A percentile compares a stretch with the other conserved stretches of the same genome.
phyloP scores from a whole-genome alignment of 257 asterid genomes.

The Plantago major region DNA sequence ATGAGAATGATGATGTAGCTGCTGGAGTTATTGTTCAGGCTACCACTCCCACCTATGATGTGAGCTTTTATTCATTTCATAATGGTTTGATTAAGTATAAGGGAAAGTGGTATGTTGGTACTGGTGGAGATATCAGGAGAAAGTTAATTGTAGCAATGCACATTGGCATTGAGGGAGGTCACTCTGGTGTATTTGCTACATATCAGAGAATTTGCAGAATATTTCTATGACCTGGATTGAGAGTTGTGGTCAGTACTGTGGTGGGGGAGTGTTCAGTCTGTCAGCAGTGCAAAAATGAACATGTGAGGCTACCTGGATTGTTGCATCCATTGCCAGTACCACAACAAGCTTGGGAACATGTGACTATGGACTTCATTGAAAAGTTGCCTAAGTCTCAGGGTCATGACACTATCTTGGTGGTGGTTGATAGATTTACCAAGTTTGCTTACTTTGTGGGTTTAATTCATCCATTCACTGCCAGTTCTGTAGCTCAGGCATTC shows the following conservation, averaged over 20 bases:
- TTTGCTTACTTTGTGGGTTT: too few species aligned
- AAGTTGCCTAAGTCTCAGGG: too few species aligned
- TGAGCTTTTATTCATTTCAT: too few species aligned
- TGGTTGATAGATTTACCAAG: too few species aligned
- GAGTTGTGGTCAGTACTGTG: too few species aligned
- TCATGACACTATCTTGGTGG: too few species aligned
- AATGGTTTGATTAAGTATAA: not conserved
- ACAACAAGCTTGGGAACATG: not conserved
- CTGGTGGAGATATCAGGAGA: too few species aligned
- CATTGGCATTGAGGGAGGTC: not conserved
- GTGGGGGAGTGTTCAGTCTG: not conserved
- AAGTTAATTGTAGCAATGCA: not conserved
- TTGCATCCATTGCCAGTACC: not conserved
- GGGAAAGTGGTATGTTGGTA: not conserved
- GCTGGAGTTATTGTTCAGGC: not conserved
- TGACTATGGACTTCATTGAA: too few species aligned
- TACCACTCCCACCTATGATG: rapidly evolving
- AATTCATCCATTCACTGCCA: too few species aligned
- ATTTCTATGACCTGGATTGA: not conserved
- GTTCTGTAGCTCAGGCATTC: too few species aligned
- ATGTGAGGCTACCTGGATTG: not conserved
- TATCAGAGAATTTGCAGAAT: not conserved
- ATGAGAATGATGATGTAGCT: not conserved
- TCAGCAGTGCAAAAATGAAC: not conserved
- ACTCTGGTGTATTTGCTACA: not conserved